These are phyloP conservation scores for Rhizopogon vinicolor DNA, from an alignment of 768 basidiomycete genomes.

Conservation along the genomic window DNA sequence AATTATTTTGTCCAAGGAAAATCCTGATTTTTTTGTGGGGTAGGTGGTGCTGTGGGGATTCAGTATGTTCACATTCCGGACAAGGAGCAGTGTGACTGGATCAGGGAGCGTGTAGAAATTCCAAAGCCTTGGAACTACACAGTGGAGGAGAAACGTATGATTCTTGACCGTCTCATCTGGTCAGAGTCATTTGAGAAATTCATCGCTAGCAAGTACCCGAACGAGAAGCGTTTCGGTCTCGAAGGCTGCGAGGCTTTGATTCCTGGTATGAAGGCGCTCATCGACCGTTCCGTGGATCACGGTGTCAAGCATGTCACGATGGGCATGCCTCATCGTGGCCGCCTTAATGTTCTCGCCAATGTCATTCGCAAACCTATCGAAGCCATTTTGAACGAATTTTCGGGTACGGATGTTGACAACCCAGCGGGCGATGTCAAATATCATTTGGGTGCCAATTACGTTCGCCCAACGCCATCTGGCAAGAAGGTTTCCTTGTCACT, in stretches of 20 bases:
- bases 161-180: slow-evolving; percentile 98
- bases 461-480: slow-evolving; percentile 95
- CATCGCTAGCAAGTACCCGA: slow-evolving; percentile 97
- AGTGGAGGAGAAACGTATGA: slow-evolving; percentile 98
- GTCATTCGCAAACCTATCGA: slow-evolving; percentile 98
- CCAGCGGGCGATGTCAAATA: slow-evolving; percentile 99
- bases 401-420: slow-evolving; percentile 69
- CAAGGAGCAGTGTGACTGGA: slow-evolving; percentile 99
- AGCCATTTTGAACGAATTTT: slow-evolving; percentile 96
- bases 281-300: slow-evolving; percentile 95
- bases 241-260: slow-evolving; percentile 98
- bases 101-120: slow-evolving; percentile 90
- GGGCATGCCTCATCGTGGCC: slow-evolving; percentile 99
- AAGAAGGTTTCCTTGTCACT: slow-evolving; percentile 97
- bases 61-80: slow-evolving; percentile 97
- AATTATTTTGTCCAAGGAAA: background rate
- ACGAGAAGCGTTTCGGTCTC: slow-evolving; percentile 98
- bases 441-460: slow-evolving; percentile 97
- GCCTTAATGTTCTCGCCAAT: slow-evolving; percentile 96
- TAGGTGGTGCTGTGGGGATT: slow-evolving; percentile 84
- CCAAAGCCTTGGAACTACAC: slow-evolving; percentile 98
- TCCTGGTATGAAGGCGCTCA: slow-evolving; percentile 99
- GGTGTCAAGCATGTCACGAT: slow-evolving; percentile 96
- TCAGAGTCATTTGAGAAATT: slow-evolving; percentile 99
- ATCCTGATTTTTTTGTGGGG: slow-evolving; percentile 2